Evolutionary conservation across 768 basidiomycete species (phyloP), one percentile per base, ranked within the genome.

Genomic region (Chalciporus piperatus): DNA sequence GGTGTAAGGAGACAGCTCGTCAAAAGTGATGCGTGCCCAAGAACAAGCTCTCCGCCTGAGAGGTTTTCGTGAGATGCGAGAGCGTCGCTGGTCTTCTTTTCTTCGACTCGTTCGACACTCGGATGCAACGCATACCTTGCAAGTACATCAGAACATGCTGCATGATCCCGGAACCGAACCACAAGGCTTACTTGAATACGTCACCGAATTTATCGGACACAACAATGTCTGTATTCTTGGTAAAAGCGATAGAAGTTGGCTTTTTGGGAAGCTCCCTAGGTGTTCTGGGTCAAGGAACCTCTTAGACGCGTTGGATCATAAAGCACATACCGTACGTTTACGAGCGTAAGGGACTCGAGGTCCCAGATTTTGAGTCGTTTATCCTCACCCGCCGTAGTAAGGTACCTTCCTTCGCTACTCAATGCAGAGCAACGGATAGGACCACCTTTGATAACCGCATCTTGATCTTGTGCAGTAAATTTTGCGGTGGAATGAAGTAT

Each of bases 181-280:
- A 32, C 32, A 22, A 33, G 35, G 55, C 74, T 48, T 45, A 88
- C 91, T 82, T 82, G 72, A 93, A 96, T 37, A 96, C 80, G 63
- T 98, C 96, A 0, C 96, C 96, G 56, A 97, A 95, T 70, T 97
- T 98, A 70, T 99, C 96, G 2, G 92, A 83, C 12, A 91, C 82
- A 2, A 98, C 67, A 52, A 99, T 84, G 0, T 78, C 83, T 0
- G 77, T 79, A 40, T 84, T 76, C 5, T 63, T 70, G 0, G 85
- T 83, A 59, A 97, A 84, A 0, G 70, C 66, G 23, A 97, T 63
- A 2, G 74, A 74, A 0, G 92, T 93, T 0, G 91, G 83, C 52
- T 86, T 85, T 71, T 98, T 98, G 0, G 89, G 84, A 2, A 95
- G 74, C 54, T 89, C 85, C 41, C 95, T 94, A 48, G 30, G 13